Percentiles rank a stretch among this genome's conserved stretches.
Evolutionary conservation across 2,329 filamentous ascomycete genomes (phyloP).

Genomic region (Phaeosphaeria sp.): DNA sequence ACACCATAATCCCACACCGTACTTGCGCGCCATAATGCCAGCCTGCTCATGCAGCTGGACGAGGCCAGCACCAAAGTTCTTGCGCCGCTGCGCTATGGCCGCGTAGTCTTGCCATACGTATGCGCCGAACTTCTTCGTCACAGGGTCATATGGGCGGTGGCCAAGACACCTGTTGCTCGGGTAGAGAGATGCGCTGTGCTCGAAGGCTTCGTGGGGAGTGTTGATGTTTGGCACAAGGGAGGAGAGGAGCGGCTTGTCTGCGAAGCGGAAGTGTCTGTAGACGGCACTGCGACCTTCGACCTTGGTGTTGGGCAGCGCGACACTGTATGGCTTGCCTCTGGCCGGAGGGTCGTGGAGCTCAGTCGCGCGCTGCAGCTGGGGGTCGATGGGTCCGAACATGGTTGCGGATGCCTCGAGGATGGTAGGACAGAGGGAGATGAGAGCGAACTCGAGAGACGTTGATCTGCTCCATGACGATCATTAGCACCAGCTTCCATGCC

Average conservation of each 20-base stretch:
- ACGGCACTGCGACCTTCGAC: slow-evolving; percentile 74
- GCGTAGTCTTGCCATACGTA: slow-evolving; percentile 86
- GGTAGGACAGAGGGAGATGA: not conserved
- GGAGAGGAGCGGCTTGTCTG: slow-evolving; percentile 65
- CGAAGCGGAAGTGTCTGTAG: slow-evolving; percentile 84
- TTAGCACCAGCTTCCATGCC: slow-evolving; percentile 9
- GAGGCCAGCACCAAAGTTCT: slow-evolving; percentile 84
- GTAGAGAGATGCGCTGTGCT: slow-evolving; percentile 65
- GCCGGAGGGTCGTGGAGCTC: slow-evolving; percentile 70
- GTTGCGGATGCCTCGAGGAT: not conserved
- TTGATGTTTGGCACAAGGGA: slow-evolving; percentile 66
- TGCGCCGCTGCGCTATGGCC: slow-evolving; percentile 78
- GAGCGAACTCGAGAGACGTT: not conserved
- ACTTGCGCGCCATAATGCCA: slow-evolving; percentile 69
- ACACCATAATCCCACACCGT: slow-evolving; percentile 83
- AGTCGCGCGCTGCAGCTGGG: slow-evolving; percentile 39
- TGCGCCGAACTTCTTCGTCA: slow-evolving; percentile 74
- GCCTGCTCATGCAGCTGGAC: slow-evolving; percentile 79
- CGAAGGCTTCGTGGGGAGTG: slow-evolving; percentile 83
- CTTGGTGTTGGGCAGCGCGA: slow-evolving; percentile 78
- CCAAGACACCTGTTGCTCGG: slow-evolving; percentile 79
- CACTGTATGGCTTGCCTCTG: slow-evolving; percentile 77
- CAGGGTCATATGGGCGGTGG: slow-evolving; percentile 77
- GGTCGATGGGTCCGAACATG: slow-evolving; percentile 42
- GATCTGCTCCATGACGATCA: slow-evolving; percentile 5